These are phyloP conservation scores for Candida verbasci DNA, from an alignment of 805 yeast species.

Conservation along the genomic window DNA sequence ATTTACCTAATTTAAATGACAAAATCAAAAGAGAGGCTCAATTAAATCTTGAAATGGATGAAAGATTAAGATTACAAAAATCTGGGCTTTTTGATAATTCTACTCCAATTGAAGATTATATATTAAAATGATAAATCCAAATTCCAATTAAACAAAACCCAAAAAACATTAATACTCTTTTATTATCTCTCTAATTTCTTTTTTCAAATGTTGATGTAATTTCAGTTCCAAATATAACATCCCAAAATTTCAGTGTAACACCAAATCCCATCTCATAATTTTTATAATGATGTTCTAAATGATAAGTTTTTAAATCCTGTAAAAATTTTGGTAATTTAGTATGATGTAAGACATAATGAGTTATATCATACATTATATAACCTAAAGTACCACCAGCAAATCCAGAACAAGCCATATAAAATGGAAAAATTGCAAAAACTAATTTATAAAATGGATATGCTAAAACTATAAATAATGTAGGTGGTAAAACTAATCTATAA, in stretches of 20 bases:
- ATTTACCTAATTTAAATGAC: conserved; percentile 6
- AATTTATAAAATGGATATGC: conserved; percentile 77
- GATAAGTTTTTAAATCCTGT: conserved; percentile 81
- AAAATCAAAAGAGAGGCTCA: not conserved
- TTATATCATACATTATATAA: conserved; percentile 83
- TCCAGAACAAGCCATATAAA: conserved; percentile 80
- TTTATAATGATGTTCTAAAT: conserved; percentile 96
- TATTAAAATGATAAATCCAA: not conserved
- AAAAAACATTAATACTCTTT: too few species aligned
- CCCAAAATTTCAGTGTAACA: conserved; percentile 94
- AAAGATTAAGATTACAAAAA: not conserved
- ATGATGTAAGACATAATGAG: conserved; percentile 95
- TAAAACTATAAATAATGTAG: conserved; percentile 69
- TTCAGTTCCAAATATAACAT: conserved; percentile 80
- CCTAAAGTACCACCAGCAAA: conserved; percentile 97
- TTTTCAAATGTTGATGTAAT: conserved; percentile 50
- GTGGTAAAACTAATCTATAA: conserved; percentile 93
- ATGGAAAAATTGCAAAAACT: conserved; percentile 75
- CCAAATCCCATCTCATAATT: conserved; percentile 97
- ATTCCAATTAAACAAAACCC: not conserved
- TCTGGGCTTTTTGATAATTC: too few species aligned
- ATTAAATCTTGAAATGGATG: not conserved
- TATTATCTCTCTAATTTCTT: conserved; percentile 16
- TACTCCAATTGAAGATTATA: not conserved
- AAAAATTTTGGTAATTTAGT: conserved; percentile 70